These are phyloP conservation scores for Botrytis fabae DNA, from an alignment of 2,329 filamentous ascomycete genomes.

Conservation along the genomic window DNA sequence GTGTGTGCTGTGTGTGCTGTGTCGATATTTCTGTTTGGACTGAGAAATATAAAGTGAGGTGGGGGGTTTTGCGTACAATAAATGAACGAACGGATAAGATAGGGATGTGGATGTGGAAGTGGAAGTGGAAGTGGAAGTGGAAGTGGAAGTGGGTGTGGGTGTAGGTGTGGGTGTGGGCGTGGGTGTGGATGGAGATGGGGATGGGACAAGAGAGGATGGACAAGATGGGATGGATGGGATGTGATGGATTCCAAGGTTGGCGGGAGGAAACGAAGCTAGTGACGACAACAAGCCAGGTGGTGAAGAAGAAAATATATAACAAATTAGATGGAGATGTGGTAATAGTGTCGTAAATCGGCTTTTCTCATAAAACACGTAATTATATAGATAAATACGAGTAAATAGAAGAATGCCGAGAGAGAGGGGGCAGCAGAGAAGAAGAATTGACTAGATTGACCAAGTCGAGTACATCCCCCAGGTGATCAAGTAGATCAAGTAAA, in stretches of 20 bases:
- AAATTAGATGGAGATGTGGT: too few species aligned
- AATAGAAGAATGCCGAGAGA: too few species aligned
- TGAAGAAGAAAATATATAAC: background rate
- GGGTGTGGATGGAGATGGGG: background rate
- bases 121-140: too few species aligned
- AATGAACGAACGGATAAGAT: background rate
- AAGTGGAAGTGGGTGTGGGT: background rate
- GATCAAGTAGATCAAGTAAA: background rate
- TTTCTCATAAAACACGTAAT: too few species aligned
- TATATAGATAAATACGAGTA: too few species aligned
- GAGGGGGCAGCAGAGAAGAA: background rate
- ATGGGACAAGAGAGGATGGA: background rate
- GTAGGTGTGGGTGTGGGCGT: too few species aligned
- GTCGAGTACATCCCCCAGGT: too few species aligned
- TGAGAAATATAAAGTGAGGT: slow-evolving; percentile 9
- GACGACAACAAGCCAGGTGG: background rate
- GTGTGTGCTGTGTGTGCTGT: background rate
- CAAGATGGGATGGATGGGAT: background rate
- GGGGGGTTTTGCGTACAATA: background rate
- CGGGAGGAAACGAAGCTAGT: background rate
- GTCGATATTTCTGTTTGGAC: background rate
- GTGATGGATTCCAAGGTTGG: background rate
- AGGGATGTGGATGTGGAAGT: background rate
- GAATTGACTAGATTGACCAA: background rate
- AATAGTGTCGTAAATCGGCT: too few species aligned